phyloP scores from a whole-genome alignment of 768 basidiomycete species.

The Suillus clintonianus region DNA sequence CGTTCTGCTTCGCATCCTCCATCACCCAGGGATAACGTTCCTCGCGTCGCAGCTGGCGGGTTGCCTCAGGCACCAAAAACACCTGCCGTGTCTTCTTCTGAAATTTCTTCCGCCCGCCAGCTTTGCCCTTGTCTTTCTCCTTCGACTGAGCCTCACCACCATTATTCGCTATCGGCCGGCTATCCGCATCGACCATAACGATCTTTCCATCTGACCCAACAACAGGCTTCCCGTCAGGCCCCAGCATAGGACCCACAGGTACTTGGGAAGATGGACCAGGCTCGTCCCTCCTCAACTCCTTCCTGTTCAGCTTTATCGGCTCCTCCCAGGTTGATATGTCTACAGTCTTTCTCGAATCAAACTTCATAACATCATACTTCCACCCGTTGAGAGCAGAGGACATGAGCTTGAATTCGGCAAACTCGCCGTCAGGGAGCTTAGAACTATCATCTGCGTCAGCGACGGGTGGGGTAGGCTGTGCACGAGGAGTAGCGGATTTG shows the following conservation, averaged over 20 bases:
- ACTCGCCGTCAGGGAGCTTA: conserved; percentile 66
- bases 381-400: conserved; percentile 81
- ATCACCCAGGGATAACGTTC: conserved; percentile 92
- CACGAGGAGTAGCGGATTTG: conserved; percentile 41
- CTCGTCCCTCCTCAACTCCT: conserved; percentile 65
- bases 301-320: conserved; percentile 87
- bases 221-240: conserved; percentile 82
- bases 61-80: conserved; percentile 77
- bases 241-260: conserved; percentile 74
- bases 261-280: conserved; percentile 39
- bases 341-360: conserved; percentile 72
- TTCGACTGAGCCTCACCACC: conserved; percentile 32
- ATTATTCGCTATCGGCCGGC: conserved; percentile 59
- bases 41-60: conserved; percentile 77
- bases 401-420: conserved; percentile 75
- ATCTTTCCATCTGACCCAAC: conserved; percentile 73
- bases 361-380: conserved; percentile 94
- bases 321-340: conserved; percentile 68
- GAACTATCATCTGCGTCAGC: conserved; percentile 52
- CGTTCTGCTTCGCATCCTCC: conserved; percentile 72
- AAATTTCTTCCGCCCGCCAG: conserved; percentile 68
- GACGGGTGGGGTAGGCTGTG: conserved; percentile 40
- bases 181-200: conserved; percentile 83
- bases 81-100: conserved; percentile 85
- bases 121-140: conserved; percentile 37